These are phyloP conservation scores for Lepidium sativum DNA, from an alignment of 345 rosid species.

Conservation along the genomic window DNA sequence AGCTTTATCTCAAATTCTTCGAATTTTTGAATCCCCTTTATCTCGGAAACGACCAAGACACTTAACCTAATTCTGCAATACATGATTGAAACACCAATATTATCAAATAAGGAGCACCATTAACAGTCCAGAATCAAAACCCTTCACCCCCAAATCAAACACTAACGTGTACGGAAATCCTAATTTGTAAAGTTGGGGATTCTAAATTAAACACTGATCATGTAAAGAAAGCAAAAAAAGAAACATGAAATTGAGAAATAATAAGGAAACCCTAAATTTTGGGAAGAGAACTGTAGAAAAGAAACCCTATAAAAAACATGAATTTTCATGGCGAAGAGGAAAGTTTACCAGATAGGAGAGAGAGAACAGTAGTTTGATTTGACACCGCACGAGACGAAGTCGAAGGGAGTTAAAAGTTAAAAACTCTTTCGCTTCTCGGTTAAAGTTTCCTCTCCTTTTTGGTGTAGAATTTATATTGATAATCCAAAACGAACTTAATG, in stretches of 20 bases:
- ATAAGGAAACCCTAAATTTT: constrained; percentile 1
- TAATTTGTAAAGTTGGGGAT: not conserved
- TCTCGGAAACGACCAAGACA: not conserved
- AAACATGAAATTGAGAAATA: not conserved
- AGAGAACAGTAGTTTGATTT: constrained; percentile 26
- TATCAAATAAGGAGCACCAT: not conserved
- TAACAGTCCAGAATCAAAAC: not conserved
- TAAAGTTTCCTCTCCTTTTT: not conserved
- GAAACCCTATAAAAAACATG: constrained; percentile 12
- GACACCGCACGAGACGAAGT: constrained; percentile 8
- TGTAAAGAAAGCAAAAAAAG: not conserved
- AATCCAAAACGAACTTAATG: not conserved
- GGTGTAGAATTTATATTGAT: not conserved
- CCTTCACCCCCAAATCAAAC: constrained; percentile 10
- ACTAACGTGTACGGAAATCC: constrained; percentile 11
- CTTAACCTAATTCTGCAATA: not conserved
- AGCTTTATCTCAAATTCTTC: constrained; percentile 8
- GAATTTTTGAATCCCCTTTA: not conserved
- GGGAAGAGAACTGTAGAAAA: not conserved
- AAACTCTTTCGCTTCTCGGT: constrained; percentile 11
- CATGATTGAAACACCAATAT: not conserved
- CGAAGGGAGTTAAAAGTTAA: constrained; percentile 23
- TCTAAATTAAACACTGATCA: not conserved
- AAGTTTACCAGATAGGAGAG: constrained; percentile 27
- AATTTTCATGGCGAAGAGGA: constrained; percentile 20